Base-by-base conservation (phyloP, 1,139 yeast species). In the Yamadazyma buinensis region DNA sequence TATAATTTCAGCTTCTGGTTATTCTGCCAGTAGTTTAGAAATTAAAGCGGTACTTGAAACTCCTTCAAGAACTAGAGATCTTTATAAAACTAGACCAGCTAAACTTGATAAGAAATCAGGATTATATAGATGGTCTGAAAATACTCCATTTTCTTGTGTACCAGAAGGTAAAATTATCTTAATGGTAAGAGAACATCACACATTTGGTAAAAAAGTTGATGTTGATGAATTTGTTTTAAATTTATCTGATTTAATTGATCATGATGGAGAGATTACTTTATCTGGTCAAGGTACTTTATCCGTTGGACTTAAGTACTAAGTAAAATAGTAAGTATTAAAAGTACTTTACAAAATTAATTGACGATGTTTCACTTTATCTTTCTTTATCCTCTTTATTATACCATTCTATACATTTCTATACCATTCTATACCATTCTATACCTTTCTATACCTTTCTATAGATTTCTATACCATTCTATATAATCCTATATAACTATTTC, bases 121-220 rank as follows among this genome's bases (percentile, higher is more conserved):
- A 0, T 44, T 59, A 9, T 72, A 70, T 39, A 66, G 61, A 39
- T 77, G 87, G 75, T 75, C 77, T 46, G 96, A 86, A 51, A 67
- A 80, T 17, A 66, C 74, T 42, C 70, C 80, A 5, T 85, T 88
- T 64, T 79, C 75, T 52, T 79, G 92, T 9, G 64, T 82, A 4
- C 58, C 79, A 3, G 79, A 74, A 13, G 80, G 82, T 3, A 67
- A 64, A 37, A 51, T 90, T 32, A 61, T 75, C 5, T 74, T 90
- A 49, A 65, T 67, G 26, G 74, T 85, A 12, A 68, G 76, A 33
- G 80, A 82, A 33, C 84, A 78, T 52, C 95, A 84, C 55, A 73
- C 78, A 3, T 73, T 90, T 47, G 92, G 95, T 28, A 80, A 84
- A 51, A 80, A 76, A 43, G 67, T 68, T 29, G 84, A 77, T 35